Base-by-base conservation (phyloP, 352 stramenopile genomes). In the Pythium monospermum region DNA sequence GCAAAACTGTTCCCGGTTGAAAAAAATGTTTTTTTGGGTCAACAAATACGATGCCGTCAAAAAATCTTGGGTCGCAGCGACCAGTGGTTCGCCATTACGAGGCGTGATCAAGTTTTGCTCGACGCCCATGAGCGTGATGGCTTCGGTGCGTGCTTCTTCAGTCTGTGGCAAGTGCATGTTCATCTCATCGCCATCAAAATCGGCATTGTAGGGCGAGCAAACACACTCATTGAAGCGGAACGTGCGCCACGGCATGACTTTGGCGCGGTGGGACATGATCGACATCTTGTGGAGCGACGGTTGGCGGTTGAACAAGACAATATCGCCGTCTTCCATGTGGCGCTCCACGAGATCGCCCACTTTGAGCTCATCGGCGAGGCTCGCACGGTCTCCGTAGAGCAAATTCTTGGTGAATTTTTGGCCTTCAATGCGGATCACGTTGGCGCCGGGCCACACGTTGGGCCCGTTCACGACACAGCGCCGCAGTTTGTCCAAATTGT, bases 161-260 rank as follows among this genome's bases (percentile, higher is more conserved):
- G 96, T 99, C 73, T 99, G 97, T 21, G 97, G 97, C 19, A 99
- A 67, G 65, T 96, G 87, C 86, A 99, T 97, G 71, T 99, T 99
- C 96, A 99, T 99, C 66, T 99, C 97, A 59, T 99, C 96, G 51
- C 97, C 97, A 71, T 99, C 96, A 63, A 99, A 99, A 71, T 99
- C 97, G 31, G 97, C 96, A 44, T 99, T 99, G 72, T 99, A 99
- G 26, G 97, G 97, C 42, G 96, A 95, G 73, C 97, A 99, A 30
- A 98, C 96, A 57, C 96, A 99, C 73, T 99, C 98, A 74, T 99
- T 99, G 73, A 99, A 99, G 18, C 97, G 91, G 68, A 99, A 99
- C 12, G 98, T 99, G 30, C 95, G 79, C 91, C 92, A 99, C 6
- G 96, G 86, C 73, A 99, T 95, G 27, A 99, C 91, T 65, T 96